phyloP scores from a whole-genome alignment of 2,329 filamentous ascomycete species.

The Pochonia chlamydosporia region DNA sequence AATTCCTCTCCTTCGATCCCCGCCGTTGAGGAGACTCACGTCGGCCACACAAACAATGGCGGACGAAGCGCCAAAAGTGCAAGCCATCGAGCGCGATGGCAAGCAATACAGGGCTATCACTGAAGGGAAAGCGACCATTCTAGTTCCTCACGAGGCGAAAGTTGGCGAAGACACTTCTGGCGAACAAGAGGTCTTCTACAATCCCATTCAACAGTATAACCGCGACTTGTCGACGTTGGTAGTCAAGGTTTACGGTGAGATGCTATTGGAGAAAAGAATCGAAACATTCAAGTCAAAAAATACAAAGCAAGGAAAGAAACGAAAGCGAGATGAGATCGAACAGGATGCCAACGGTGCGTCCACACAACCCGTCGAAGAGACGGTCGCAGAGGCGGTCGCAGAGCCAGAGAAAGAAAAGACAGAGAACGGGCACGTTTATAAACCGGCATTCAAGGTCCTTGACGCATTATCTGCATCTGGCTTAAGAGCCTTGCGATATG shows the following conservation, averaged over 20 bases:
- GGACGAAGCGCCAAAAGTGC: conserved; percentile 10
- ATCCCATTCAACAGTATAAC: conserved; percentile 98
- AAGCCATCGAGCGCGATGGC: conserved; percentile 31
- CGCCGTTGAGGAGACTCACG: background rate
- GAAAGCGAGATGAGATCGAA: conserved; percentile 35
- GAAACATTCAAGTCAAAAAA: conserved; percentile 29
- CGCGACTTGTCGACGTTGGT: conserved; percentile 89
- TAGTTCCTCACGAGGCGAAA: conserved; percentile 43
- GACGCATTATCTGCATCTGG: conserved; percentile 94
- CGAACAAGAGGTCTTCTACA: conserved; percentile 88
- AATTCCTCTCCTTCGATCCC: conserved; percentile 4
- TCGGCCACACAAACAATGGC: conserved; percentile 11
- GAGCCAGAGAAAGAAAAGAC: conserved; percentile 10
- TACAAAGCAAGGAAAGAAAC: conserved; percentile 39
- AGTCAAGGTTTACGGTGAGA: conserved; percentile 82
- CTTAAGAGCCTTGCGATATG: conserved; percentile 83
- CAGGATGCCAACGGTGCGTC: conserved; percentile 6
- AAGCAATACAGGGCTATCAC: conserved; percentile 45
- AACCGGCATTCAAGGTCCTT: conserved; percentile 68
- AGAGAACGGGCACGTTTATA: conserved; percentile 23
- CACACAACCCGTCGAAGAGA: conserved; percentile 1
- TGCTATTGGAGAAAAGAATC: conserved; percentile 42
- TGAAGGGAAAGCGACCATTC: conserved; percentile 53
- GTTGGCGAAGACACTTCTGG: conserved; percentile 49
- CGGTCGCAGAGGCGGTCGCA: conserved; percentile 2